Percentiles rank a stretch among this genome's conserved stretches.
Evolutionary conservation across 768 basidiomycete species (phyloP).

Genomic region (Sporobolomyces pararoseus): DNA sequence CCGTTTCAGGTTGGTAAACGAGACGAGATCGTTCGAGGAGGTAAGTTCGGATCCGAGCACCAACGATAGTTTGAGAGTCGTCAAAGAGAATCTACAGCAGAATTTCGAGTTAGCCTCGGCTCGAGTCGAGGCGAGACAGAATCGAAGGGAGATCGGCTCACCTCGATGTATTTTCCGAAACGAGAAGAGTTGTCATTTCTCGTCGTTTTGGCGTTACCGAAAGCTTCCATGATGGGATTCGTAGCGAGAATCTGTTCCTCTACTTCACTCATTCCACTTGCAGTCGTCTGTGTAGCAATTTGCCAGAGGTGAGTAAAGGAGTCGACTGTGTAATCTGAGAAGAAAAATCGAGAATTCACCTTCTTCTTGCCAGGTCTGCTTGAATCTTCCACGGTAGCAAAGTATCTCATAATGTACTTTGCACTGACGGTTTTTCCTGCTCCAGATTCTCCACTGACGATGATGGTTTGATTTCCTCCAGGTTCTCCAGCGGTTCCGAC

Average conservation of each 20-base stretch:
- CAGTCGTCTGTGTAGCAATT: conserved; percentile 41
- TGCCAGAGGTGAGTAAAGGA: too few species aligned
- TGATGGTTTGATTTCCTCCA: conserved; percentile 88
- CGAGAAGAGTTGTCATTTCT: conserved; percentile 98
- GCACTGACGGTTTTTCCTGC: conserved; percentile 99
- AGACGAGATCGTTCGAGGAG: conserved; percentile 94
- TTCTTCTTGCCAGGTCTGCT: conserved; percentile 54
- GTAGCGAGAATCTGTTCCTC: conserved; percentile 96
- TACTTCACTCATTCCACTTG: conserved; percentile 68
- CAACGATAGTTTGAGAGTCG: conserved; percentile 90
- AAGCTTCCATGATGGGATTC: conserved; percentile 98
- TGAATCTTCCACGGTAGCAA: conserved; percentile 90
- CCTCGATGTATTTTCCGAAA: conserved; percentile 99
- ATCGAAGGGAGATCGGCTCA: too few species aligned
- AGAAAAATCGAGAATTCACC: too few species aligned
- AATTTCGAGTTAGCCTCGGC: not conserved
- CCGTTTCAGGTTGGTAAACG: conserved; percentile 92
- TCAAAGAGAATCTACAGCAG: conserved; percentile 91
- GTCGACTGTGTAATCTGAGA: too few species aligned
- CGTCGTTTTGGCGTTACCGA: conserved; percentile 98
- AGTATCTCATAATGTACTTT: conserved; percentile 98
- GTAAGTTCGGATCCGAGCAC: conserved; percentile 97
- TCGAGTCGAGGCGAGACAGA: too few species aligned
- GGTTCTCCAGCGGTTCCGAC: conserved; percentile 60
- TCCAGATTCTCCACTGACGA: conserved; percentile 98